Conservation (phyloP, 1,284 basidiomycete genomes). For the Apiotrichum montevideense region DNA sequence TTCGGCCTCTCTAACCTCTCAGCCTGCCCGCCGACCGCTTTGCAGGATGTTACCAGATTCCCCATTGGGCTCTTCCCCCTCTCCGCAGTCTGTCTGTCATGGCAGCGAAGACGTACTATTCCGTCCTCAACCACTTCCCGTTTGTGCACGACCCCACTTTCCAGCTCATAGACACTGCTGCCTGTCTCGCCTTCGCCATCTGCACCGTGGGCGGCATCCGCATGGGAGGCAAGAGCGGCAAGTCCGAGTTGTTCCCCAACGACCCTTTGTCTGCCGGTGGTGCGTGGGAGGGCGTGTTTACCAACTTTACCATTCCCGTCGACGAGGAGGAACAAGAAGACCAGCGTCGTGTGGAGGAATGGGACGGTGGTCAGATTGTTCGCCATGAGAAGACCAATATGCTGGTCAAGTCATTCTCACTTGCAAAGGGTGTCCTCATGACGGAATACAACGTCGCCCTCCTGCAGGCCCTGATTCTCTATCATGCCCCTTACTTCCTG, state of each 20-base stretch:
- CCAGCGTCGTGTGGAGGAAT: slow-evolving; percentile 24
- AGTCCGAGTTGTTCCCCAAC: background rate
- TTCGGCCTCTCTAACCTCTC: background rate
- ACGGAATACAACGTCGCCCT: slow-evolving; percentile 47
- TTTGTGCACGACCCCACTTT: slow-evolving; percentile 49
- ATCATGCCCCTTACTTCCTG: slow-evolving; percentile 47
- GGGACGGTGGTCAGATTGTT: slow-evolving; percentile 37
- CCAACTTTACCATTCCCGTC: slow-evolving; percentile 8
- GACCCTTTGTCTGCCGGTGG: slow-evolving; percentile 2
- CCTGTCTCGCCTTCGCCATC: slow-evolving; percentile 48
- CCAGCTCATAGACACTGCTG: slow-evolving; percentile 43
- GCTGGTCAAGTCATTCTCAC: slow-evolving; percentile 47
- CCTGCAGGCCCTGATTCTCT: slow-evolving; percentile 47
- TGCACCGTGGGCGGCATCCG: slow-evolving; percentile 47
- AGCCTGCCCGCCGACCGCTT: slow-evolving; percentile 44
- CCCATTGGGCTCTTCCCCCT: slow-evolving; percentile 48
- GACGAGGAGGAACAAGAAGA: slow-evolving; percentile 16
- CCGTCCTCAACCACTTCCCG: slow-evolving; percentile 47
- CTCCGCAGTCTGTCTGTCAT: slow-evolving; percentile 44
- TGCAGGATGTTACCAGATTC: slow-evolving; percentile 47
- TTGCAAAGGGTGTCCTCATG: slow-evolving; percentile 43
- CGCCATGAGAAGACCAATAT: slow-evolving; percentile 48
- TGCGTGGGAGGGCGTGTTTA: slow-evolving; percentile 10
- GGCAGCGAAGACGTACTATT: slow-evolving; percentile 45
- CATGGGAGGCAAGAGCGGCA: slow-evolving; percentile 11